Evolutionary conservation across 164 flowering plant genomes (phyloP), one percentile per base, ranked within the genome.

Genomic region (Vitis cinerea): DNA sequence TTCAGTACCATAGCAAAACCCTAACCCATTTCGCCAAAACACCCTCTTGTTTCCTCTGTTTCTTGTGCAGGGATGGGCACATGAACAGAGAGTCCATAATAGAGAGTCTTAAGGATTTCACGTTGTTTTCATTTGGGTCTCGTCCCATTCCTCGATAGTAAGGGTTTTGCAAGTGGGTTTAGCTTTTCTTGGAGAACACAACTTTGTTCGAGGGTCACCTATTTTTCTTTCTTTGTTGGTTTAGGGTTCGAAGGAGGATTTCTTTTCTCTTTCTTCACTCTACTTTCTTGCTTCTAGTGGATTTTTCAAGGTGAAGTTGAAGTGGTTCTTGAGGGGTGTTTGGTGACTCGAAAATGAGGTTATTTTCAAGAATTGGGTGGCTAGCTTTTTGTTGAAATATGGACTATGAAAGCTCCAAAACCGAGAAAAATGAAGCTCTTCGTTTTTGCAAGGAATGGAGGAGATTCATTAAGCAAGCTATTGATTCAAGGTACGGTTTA

Each of bases 391-490:
- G 56, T 50, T 8, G 61, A 31, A 67, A 75, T 74, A 89, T 92
- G 97, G 98, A 97, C 12, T 65, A 72, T 69, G 15, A 85, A 9
- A 84, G 72, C 81, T 93, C 98, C 9, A 93, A 87, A 78, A 1
- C 64, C 8, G 90, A 91, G 23, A 91, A 76, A 63, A 81, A 81
- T 58, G 90, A 80, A 63, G 92, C 93, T 31, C 62, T 95, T 71
- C 81, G 82, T 10, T 85, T 95, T 1, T 95, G 99, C 66, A 91
- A 76, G 66, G 89, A 82, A 50, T 74, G 98, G 61, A 88, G 79
- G 80, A 82, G 80, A 60, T 88, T 90, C 77, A 87, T 91, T 59
- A 90, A 88, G 70, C 86, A 90, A 83, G 97, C 97, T 0, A 85
- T 91, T 16, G 91, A 93, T 71, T 88, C 97, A 8, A 84, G 99